A percentile compares a stretch with the other conserved stretches of the same genome.
Evolutionary conservation across 257 asterid genomes (phyloP).

Genomic region (Voacanga thouarsii): DNA sequence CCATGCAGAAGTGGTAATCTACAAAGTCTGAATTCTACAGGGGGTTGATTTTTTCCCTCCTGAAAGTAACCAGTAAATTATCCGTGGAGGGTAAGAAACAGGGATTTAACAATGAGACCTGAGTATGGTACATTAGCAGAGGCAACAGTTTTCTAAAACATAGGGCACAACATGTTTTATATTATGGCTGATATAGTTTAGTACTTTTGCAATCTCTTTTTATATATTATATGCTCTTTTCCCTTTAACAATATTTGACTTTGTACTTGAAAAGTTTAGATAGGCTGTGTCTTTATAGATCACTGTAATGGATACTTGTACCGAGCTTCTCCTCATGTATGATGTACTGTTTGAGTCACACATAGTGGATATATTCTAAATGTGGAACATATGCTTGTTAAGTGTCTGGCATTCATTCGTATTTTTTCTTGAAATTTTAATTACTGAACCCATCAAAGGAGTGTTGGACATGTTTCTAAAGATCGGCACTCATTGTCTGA

Average conservation of each 20-base stretch:
- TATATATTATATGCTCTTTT: not conserved
- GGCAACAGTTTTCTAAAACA: not conserved
- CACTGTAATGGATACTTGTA: not conserved
- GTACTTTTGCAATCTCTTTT: not conserved
- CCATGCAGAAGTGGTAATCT: not conserved
- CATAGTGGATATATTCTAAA: not conserved
- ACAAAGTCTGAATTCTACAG: not conserved
- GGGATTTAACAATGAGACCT: not conserved
- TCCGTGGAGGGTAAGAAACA: not conserved
- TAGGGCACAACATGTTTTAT: not conserved
- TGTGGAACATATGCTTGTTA: not conserved
- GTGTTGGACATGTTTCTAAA: not conserved
- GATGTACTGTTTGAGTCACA: not conserved
- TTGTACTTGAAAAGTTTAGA: not conserved
- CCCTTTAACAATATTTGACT: not conserved
- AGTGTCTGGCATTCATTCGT: not conserved
- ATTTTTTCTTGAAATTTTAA: not conserved
- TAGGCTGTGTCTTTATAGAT: not conserved
- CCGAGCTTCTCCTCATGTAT: not conserved
- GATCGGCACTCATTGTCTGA: not conserved
- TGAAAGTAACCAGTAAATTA: not conserved
- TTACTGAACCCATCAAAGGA: not conserved
- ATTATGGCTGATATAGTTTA: not conserved
- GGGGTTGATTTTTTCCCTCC: not conserved
- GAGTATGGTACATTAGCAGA: not conserved